phyloP scores from a whole-genome alignment of 768 basidiomycete genomes.

The Leucogyrophana mollusca region DNA sequence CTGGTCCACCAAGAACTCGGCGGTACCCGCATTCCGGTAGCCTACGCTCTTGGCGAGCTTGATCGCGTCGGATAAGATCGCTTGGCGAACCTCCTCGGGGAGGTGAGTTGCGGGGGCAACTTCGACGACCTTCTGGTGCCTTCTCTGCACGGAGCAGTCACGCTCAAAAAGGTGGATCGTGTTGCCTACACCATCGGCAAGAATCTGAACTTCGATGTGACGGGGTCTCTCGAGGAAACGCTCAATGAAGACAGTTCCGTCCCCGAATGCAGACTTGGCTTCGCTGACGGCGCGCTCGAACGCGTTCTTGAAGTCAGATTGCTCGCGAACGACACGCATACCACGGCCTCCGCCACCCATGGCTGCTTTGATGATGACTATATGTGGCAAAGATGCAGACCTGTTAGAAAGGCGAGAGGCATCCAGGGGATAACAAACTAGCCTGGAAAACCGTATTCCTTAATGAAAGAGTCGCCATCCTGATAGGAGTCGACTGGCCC shows the following conservation, averaged over 20 bases:
- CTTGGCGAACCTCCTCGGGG: constrained; percentile 85
- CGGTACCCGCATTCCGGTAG: constrained; percentile 96
- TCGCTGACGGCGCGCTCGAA: constrained; percentile 94
- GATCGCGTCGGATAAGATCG: constrained; percentile 88
- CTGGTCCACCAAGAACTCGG: constrained; percentile 97
- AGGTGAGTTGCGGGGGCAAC: constrained; percentile 96
- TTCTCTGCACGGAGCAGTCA: constrained; percentile 96
- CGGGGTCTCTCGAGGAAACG: constrained; percentile 95
- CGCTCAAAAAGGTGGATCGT: constrained; percentile 98
- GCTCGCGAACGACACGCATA: constrained; percentile 97
- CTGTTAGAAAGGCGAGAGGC: too few species aligned
- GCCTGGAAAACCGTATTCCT: constrained; percentile 96
- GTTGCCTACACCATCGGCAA: constrained; percentile 91
- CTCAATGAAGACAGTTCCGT: constrained; percentile 99
- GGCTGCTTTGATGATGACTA: constrained; percentile 98
- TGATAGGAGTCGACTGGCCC: constrained; percentile 81
- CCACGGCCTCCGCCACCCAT: constrained; percentile 99
- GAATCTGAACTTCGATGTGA: constrained; percentile 96
- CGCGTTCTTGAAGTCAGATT: constrained; percentile 83
- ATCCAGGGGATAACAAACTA: constrained; percentile 19
- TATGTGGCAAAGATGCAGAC: constrained; percentile 10
- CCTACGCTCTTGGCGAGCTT: constrained; percentile 91
- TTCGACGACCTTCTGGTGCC: constrained; percentile 99
- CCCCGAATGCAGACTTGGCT: constrained; percentile 95
- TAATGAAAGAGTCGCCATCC: constrained; percentile 85